These are phyloP conservation scores for Fusarium domesticum DNA, from an alignment of 2,329 filamentous ascomycete genomes.

Conservation along the genomic window DNA sequence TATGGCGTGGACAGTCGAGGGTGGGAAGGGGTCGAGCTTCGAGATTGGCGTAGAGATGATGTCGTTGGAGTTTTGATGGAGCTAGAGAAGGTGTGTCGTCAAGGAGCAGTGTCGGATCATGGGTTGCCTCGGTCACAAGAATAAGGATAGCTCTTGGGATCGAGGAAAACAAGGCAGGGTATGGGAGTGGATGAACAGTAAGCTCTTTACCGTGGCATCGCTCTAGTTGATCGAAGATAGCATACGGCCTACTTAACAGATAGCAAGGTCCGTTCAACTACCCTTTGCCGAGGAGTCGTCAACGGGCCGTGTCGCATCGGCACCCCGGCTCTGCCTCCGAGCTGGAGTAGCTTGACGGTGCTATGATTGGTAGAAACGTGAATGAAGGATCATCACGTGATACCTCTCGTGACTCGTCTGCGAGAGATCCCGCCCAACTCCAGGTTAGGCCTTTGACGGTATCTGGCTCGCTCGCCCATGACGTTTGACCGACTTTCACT, in stretches of 20 bases:
- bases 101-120: constrained; percentile 14
- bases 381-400: constrained; percentile 8
- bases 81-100: constrained; percentile 2
- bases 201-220: too few relatives aligned
- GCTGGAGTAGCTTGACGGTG: constrained; percentile 14
- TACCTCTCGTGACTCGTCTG: constrained; percentile 8
- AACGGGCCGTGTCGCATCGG: constrained; percentile 17
- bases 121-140: constrained; percentile 11
- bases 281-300: constrained; percentile 14
- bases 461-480: constrained; percentile 22
- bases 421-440: too few relatives aligned
- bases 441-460: too few relatives aligned
- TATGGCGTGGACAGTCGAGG: not conserved
- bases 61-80: not conserved
- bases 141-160: too few relatives aligned
- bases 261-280: constrained; percentile 8
- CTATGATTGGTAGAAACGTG: constrained; percentile 17
- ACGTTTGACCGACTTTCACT: constrained; percentile 19
- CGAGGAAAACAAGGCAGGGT: too few relatives aligned
- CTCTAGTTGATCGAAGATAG: not conserved
- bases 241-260: not conserved
- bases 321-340: constrained; percentile 16
- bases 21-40: not conserved
- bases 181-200: not conserved
- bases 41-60: not conserved